Conservation (phyloP, 495 filamentous ascomycete genomes). For the Astrocystis sublimbata region DNA sequence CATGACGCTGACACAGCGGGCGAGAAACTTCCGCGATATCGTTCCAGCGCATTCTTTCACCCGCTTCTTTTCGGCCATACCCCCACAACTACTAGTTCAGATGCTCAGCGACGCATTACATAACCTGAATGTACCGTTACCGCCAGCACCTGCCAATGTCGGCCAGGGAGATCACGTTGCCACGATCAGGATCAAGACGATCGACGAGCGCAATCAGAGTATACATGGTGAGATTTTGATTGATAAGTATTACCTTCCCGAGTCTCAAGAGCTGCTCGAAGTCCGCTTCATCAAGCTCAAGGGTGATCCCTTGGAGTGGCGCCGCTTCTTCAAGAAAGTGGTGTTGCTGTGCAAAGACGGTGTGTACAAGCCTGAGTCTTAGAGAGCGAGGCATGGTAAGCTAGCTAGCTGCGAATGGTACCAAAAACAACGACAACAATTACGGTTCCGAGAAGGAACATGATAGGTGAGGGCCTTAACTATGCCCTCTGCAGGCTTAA, state of each 20-base stretch:
- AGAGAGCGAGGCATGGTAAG: slow-evolving; percentile 22
- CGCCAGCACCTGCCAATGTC: slow-evolving; percentile 39
- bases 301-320: slow-evolving; percentile 96
- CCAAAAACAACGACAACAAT: background rate
- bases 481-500: no score
- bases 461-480: no score
- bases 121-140: slow-evolving; percentile 75
- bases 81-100: slow-evolving; percentile 74
- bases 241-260: slow-evolving; percentile 60
- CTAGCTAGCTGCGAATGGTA: background rate
- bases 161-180: slow-evolving; percentile 51
- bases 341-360: slow-evolving; percentile 81
- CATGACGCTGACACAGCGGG: slow-evolving; percentile 78
- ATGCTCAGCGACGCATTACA: slow-evolving; percentile 80
- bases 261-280: slow-evolving; percentile 66
- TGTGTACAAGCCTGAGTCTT: slow-evolving; percentile 53
- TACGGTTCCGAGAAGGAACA: no score
- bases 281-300: slow-evolving; percentile 92
- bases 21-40: slow-evolving; percentile 85
- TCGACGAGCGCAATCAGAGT: slow-evolving; percentile 76
- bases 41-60: slow-evolving; percentile 76
- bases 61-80: slow-evolving; percentile 85
- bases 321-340: slow-evolving; percentile 93
- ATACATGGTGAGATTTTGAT: slow-evolving; percentile 83
- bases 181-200: slow-evolving; percentile 69